Conservation (phyloP, 495 filamentous ascomycete genomes). For the Aspergillus wentii region DNA sequence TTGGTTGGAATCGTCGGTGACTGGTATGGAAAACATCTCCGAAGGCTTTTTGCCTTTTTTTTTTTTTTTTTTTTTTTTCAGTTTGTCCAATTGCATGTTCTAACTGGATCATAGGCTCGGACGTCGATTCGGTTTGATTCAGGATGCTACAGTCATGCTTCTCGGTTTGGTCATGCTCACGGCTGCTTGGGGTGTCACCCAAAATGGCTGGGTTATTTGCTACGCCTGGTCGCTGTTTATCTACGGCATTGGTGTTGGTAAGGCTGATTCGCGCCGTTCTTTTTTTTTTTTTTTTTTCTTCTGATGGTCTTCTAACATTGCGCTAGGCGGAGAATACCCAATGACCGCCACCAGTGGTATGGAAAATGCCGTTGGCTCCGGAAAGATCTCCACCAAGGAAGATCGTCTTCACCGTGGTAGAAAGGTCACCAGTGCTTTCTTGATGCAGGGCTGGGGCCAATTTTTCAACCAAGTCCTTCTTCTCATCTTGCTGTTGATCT, state of each 20-base stretch:
- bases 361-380: slow-evolving; percentile 82
- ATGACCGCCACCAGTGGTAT: slow-evolving; percentile 95
- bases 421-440: slow-evolving; percentile 85
- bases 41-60: neutral
- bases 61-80: neutral
- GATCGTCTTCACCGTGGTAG: slow-evolving; percentile 90
- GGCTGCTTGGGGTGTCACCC: slow-evolving; percentile 74
- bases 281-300: slow-evolving; percentile 4
- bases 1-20: slow-evolving; percentile 61
- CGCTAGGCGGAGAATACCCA: slow-evolving; percentile 71
- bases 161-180: slow-evolving; percentile 82
- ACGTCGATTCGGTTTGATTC: slow-evolving; percentile 86
- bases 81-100: neutral
- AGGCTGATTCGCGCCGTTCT: too few species aligned
- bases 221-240: slow-evolving; percentile 88
- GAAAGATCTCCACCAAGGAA: slow-evolving; percentile 79
- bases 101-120: slow-evolving; percentile 54
- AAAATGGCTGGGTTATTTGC: slow-evolving; percentile 90
- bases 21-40: slow-evolving; percentile 34
- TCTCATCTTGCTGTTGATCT: slow-evolving; percentile 76
- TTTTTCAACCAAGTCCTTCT: slow-evolving; percentile 84
- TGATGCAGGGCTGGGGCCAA: slow-evolving; percentile 98
- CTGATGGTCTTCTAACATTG: slow-evolving; percentile 7
- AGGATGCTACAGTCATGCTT: slow-evolving; percentile 92
- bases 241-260: slow-evolving; percentile 83